Evolutionary conservation across 2,329 filamentous ascomycete genomes (phyloP), one percentile per base, ranked within the genome.

Genomic region (Trichoderma endophyticum): DNA sequence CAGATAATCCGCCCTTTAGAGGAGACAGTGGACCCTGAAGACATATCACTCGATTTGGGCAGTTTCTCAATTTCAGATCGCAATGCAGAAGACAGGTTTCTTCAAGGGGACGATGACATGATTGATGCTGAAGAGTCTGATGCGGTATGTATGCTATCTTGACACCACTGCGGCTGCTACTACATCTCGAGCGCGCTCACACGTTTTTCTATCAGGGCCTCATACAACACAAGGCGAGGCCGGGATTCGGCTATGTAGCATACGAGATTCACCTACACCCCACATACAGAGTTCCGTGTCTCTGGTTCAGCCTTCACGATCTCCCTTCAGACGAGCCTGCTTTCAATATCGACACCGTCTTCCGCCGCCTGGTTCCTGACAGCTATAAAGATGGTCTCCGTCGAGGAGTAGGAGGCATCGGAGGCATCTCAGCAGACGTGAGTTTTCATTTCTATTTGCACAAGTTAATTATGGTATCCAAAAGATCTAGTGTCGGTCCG

Each of bases 231-330:
- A 75, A 75, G 34, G 74, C 77, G 59, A 76, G 74, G 62, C 77
- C 78, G 72, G 82, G 81, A 73, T 79, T 80, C 74, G 82, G 83
- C 70, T 83, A 85, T 76, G 88, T 93, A 75, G 86, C 87, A 73
- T 95, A 94, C 82, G 91, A 94, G 80, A 89, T 95, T 76, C 87
- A 93, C 77, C 85, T 92, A 73, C 93, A 94, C 76, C 89, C 91
- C 70, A 92, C 90, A 71, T 95, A 95, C 81, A 87, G 87, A 73
- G 88, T 91, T 60, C 93, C 93, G 9, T 92, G 92, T 72, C 85
- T 95, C 71, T 95, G 92, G 88, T 94, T 95, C 83, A 88, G 84
- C 69, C 81, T 94, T 76, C 87, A 89, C 75, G 86, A 87, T 73
- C 82, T 90, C 72, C 86, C 87, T 21, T 81, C 83, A 62, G 84